Conservation (phyloP, 1,284 basidiomycete species). For the Sphagnurus paluster region DNA sequence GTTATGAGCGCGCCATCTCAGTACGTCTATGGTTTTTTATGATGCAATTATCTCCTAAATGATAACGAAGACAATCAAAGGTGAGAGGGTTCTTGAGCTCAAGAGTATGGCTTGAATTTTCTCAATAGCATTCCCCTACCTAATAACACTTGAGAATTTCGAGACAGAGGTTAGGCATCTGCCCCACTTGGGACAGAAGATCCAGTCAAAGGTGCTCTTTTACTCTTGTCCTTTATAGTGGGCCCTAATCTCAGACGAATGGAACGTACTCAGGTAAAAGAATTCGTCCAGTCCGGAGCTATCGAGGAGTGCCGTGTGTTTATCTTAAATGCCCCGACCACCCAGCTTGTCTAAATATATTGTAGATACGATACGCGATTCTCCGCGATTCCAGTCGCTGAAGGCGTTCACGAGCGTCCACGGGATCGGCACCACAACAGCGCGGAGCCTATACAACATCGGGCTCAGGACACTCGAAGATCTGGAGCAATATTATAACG, state of each 20-base stretch:
- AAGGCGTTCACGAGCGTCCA: constrained; percentile 64
- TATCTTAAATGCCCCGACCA: no score
- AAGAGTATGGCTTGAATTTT: not conserved
- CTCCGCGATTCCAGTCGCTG: constrained; percentile 56
- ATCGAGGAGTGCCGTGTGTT: constrained; percentile 63
- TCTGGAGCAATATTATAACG: constrained; percentile 64
- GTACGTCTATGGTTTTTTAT: constrained; percentile 36
- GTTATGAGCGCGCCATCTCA: constrained; percentile 67
- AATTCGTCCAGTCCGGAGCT: constrained; percentile 54
- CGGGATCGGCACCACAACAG: constrained; percentile 70
- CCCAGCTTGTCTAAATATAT: not conserved
- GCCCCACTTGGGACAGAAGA: constrained; percentile 63
- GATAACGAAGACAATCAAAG: constrained; percentile 55
- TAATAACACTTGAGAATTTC: constrained; percentile 43
- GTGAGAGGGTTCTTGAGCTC: constrained; percentile 31
- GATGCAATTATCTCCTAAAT: not conserved
- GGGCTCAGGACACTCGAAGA: constrained; percentile 63
- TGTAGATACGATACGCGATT: constrained; percentile 47
- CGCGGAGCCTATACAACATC: constrained; percentile 58
- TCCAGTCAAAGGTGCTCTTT: constrained; percentile 51
- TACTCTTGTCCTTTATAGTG: no score
- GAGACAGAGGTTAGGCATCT: constrained; percentile 50
- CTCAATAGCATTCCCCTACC: constrained; percentile 59
- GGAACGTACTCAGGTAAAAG: constrained; percentile 69
- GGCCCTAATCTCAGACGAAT: no score